These are phyloP conservation scores for Kurtzmaniella fragi DNA, from an alignment of 805 yeast species.

Conservation along the genomic window DNA sequence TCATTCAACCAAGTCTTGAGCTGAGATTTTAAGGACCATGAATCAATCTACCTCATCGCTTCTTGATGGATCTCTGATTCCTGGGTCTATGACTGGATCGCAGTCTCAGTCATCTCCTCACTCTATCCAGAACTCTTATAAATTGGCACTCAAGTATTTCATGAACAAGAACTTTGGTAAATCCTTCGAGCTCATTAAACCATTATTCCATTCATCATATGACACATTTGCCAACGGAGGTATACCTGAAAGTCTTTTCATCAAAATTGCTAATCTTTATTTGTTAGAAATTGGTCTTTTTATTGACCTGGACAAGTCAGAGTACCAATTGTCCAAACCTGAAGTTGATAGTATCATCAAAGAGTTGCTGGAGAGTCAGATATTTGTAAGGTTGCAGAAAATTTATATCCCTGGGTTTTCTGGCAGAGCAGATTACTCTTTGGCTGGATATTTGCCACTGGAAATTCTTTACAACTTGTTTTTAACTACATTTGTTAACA, in stretches of 20 bases:
- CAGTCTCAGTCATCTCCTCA: neutral
- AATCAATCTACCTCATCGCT: no score
- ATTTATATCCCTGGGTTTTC: constrained; percentile 1
- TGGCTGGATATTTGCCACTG: constrained; percentile 20
- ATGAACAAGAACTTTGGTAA: constrained; percentile 31
- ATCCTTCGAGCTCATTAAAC: constrained; percentile 23
- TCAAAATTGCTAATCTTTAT: constrained; percentile 30
- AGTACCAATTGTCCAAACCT: constrained; percentile 4
- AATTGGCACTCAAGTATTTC: constrained; percentile 33
- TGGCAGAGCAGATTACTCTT: constrained; percentile 9
- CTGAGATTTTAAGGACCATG: no score
- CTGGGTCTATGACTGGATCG: neutral
- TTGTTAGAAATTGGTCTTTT: constrained; percentile 30
- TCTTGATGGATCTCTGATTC: constrained; percentile 1
- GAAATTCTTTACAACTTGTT: constrained; percentile 29
- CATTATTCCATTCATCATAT: constrained; percentile 17
- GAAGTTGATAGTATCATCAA: constrained; percentile 10
- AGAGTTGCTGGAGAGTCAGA: constrained; percentile 12
- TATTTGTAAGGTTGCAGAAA: constrained; percentile 12
- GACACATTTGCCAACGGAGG: constrained; percentile 17
- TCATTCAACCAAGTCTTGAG: no score
- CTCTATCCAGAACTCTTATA: constrained; percentile 13
- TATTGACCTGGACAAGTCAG: constrained; percentile 4
- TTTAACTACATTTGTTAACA: constrained; percentile 25
- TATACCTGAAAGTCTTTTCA: constrained; percentile 23